Percentiles rank a stretch among this genome's conserved stretches.
These are phyloP conservation scores for Zasmidium cellare DNA, from an alignment of 2,329 filamentous ascomycete genomes.

Conservation along the genomic window DNA sequence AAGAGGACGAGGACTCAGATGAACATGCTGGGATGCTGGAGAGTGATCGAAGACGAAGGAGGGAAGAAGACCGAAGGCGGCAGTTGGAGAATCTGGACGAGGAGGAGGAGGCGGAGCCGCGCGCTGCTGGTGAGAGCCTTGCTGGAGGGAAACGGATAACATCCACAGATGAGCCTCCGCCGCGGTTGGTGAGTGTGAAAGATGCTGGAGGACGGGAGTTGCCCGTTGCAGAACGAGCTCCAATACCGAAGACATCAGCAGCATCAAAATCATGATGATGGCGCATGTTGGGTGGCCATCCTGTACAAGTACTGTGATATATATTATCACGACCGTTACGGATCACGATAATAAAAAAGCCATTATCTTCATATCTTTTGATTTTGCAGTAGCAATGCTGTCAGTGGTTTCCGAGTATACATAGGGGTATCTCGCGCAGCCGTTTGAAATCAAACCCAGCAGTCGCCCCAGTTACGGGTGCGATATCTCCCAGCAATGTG, in stretches of 20 bases:
- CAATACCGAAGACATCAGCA: slow-evolving; percentile 35
- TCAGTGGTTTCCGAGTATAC: no score
- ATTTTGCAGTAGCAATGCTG: no score
- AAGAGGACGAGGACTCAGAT: slow-evolving; percentile 58
- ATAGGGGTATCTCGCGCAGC: no score
- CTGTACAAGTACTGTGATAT: background rate
- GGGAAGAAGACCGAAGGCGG: slow-evolving; percentile 7
- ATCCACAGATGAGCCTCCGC: slow-evolving; percentile 26
- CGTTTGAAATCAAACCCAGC: no score
- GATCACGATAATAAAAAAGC: no score
- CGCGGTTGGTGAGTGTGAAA: slow-evolving; percentile 34
- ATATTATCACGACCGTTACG: no score
- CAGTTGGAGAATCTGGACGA: slow-evolving; percentile 15
- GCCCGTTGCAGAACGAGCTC: slow-evolving; percentile 47
- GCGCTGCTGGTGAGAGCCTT: slow-evolving; percentile 16
- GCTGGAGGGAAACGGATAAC: slow-evolving; percentile 27
- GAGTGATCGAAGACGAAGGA: slow-evolving; percentile 9
- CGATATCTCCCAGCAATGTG: no score
- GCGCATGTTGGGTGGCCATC: background rate
- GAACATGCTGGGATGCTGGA: slow-evolving; percentile 35
- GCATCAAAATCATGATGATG: background rate
- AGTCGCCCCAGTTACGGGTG: no score
- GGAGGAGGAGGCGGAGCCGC: slow-evolving; percentile 10
- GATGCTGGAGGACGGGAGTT: slow-evolving; percentile 44
- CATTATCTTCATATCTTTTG: no score